Base-by-base conservation (phyloP, 2,329 filamentous ascomycete species). In the Penicillium expansum region DNA sequence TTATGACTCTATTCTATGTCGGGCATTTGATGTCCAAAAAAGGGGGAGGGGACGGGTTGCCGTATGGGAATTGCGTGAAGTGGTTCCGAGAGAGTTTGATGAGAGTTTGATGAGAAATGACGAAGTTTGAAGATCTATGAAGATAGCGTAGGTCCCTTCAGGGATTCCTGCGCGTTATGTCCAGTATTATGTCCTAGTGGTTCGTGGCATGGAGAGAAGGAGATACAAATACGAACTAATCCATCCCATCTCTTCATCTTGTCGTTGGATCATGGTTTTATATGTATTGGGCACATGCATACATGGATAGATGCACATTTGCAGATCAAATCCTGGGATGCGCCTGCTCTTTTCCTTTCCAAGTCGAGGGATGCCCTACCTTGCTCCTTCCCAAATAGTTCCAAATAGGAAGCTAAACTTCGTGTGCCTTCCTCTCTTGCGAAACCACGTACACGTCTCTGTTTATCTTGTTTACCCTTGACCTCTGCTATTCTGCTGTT, bases 181-280 rank as follows among this genome's bases (percentile, higher is more conserved):
- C 52, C 27, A 24, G 39, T 54, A 52, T 63, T 49, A 56, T 59
- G 55, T 57, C 56, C 44, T 59, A 47, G 55, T 53, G 45, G 48
- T 57, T 59, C 44, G 50, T 51, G 55, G 41, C 42, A 61, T 30
- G 56, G 57, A 42, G 35, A 22, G 59, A 41, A 30, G 38, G 49
- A 63, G 49, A 62, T 65, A 59, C 63, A 64, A 61, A 61, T 63
- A 63, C 59, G 59, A 64, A 55, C 43, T 64, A 59, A 64, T 63
- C 39, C 39, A 59, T 59, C 52, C 53, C 55, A 47, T 38, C 14
- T 41, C n/a, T 41, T 38, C 52, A 43, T 48, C 11, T 41, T 41
- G 24, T 47, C 22, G 45, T 52, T 33, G 41, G 29, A 9, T 48
- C 32, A 9, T 14, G 45, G 10, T 27, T 13, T n/a, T 13, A 37